Evolutionary conservation across 139 green algal species (phyloP).

Genomic region (Chlorella sp.): DNA sequence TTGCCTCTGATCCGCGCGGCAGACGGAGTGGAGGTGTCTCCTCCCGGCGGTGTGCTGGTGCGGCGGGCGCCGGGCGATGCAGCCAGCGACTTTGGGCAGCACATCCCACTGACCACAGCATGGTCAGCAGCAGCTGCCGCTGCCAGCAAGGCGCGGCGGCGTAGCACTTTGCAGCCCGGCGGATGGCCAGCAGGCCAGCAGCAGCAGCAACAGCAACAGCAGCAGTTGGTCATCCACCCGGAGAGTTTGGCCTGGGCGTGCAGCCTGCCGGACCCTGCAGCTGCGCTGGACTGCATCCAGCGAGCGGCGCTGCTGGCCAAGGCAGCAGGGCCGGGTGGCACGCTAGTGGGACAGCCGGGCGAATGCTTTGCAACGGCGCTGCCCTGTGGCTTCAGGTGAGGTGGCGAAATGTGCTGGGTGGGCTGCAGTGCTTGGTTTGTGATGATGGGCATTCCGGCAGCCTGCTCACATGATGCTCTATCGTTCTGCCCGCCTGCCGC

Average conservation of each 20-base stretch:
- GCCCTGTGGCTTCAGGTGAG: constrained; percentile 44
- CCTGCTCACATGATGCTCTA: too few species aligned
- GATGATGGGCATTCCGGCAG: too few species aligned
- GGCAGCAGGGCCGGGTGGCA: neutral
- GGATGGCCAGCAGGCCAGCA: neutral
- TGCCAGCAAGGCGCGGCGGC: neutral
- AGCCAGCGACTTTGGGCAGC: constrained; percentile 41
- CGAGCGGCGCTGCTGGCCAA: neutral
- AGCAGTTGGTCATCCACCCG: neutral
- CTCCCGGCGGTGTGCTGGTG: constrained; percentile 34
- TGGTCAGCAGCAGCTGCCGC: neutral
- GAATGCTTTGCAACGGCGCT: constrained; percentile 38
- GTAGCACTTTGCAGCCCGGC: constrained; percentile 2
- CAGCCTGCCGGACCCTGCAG: constrained; percentile 28
- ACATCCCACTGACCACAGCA: constrained; percentile 26
- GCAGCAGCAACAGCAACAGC: constrained; percentile 9
- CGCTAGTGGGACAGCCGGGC: constrained; percentile 26
- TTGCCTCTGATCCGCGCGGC: too few species aligned
- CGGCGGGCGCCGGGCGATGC: constrained; percentile 36
- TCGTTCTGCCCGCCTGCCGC: constrained; percentile 27
- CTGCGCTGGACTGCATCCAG: constrained; percentile 20
- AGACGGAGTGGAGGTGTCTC: constrained; percentile 45
- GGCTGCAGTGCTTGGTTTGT: too few species aligned
- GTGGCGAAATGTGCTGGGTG: too few species aligned
- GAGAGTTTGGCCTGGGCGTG: constrained; percentile 29